These are phyloP conservation scores for Ascocoryne sarcoides DNA, from an alignment of 2,329 filamentous ascomycete genomes.

Conservation along the genomic window DNA sequence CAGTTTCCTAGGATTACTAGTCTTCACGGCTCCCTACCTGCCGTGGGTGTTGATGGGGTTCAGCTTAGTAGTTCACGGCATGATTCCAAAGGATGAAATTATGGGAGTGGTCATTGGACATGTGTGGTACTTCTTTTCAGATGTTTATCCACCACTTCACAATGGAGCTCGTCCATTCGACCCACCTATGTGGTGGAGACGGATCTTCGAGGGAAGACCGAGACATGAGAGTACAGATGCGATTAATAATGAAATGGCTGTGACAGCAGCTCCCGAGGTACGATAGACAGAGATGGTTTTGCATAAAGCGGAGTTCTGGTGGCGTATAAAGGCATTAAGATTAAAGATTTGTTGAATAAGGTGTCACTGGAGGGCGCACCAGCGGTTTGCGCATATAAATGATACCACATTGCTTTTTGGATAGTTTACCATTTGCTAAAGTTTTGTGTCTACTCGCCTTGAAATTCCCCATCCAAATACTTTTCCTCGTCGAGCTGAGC, in stretches of 20 bases:
- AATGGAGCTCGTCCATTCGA: conserved; percentile 78
- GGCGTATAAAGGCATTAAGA: conserved; percentile 5
- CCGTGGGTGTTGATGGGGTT: conserved; percentile 95
- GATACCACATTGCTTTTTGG: conserved; percentile 17
- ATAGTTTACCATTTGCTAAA: conserved; percentile 5
- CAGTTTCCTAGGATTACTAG: conserved; percentile 78
- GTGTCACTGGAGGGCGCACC: background rate
- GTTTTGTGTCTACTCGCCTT: conserved; percentile 12
- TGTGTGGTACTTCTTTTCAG: conserved; percentile 96
- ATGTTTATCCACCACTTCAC: conserved; percentile 90
- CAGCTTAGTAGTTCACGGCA: conserved; percentile 82
- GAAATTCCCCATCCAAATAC: conserved; percentile 10
- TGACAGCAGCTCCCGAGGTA: conserved; percentile 38
- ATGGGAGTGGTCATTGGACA: conserved; percentile 93
- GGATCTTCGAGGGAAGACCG: conserved; percentile 62
- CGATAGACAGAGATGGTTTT: background rate
- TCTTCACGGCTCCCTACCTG: conserved; percentile 89
- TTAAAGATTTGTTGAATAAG: conserved; percentile 2
- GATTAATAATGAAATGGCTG: conserved; percentile 54
- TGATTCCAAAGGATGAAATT: conserved; percentile 88
- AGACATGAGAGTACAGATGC: conserved; percentile 43
- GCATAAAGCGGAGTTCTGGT: conserved; percentile 10
- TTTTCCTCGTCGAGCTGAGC: conserved; percentile 26
- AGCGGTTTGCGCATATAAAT: too few species aligned
- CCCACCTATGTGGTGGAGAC: conserved; percentile 82